Evolutionary conservation across 768 basidiomycete genomes (phyloP), one percentile per base, ranked within the genome.

Genomic region (Mycena leptocephala): DNA sequence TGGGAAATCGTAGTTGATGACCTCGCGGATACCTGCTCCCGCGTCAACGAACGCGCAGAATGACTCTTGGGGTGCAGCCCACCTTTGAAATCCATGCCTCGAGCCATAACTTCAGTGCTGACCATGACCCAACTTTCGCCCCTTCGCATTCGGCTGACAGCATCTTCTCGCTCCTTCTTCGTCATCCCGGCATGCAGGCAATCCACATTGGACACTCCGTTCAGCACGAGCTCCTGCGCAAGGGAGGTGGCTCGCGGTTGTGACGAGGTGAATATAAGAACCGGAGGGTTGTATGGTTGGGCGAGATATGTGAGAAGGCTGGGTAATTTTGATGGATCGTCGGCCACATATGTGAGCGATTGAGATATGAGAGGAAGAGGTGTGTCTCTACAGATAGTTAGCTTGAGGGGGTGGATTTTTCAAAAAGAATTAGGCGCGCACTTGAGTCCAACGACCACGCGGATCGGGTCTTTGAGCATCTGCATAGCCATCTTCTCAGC

Each of bases 21-120:
- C 97, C 81, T 99, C 95, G 32, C 77, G 77, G 46, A 78, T 78
- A 35, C 76, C 76, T 78, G 30, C 4, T 9, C 10, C 26, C 30
- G 24, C 13, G 14, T 71, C 2, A 70, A n/a, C 48, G 18, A 46
- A 32, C 6, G 28, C 24, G 24, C 5, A 30, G 1, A 37, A 14
- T 32, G 30, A n/a, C 7, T 26, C 18, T n/a, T 55, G 5, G 32
- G 3, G 1, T 2, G n/a, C 73, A 93, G 89, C 65, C 98, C 92
- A 13, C 97, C 97, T 83, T 94, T 95, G 88, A 99, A 99, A 82
- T 99, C 98, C 94, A 99, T 97, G 4, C 98, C 98, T 79, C 98
- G 91, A 28, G 96, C 97, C 96, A 99, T 95, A 64, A 99, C 95
- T 83, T 99, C 98, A 28, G 98, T 99, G 78, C 94, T 96, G 58